Evolutionary conservation across 176 grass and related monocot species (phyloP), one percentile per base, ranked within the genome.

Genomic region (Pontederia crassipes): DNA sequence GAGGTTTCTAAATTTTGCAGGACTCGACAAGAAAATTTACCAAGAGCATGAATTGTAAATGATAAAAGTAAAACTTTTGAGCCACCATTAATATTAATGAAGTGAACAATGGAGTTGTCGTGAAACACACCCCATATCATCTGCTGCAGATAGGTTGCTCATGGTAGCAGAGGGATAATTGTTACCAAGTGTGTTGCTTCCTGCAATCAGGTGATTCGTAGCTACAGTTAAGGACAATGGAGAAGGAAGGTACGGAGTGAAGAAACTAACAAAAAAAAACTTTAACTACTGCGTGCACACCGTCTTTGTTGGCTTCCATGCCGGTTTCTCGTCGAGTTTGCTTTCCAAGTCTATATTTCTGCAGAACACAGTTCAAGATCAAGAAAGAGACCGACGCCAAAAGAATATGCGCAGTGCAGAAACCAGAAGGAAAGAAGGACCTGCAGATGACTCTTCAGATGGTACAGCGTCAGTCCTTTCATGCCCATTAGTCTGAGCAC

Each of bases 281-380:
- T 18, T 54, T 0, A 63, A 20, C 28, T 45, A 35, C 26, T 26
- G 12, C 14, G 2, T n/a, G n/a, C n/a, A 54, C 76, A 88, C 89
- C 78, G 28, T 60, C 75, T 87, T 74, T 82, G 75, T 55, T 80
- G 55, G 74, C 59, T 66, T 86, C 83, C 62, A 80, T 28, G 54
- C 66, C 72, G 45, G 75, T 61, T 20, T 96, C 91, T 72, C 80
- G 86, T 54, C 77, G 72, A 64, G 74, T 75, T 78, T 84, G 86
- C 66, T 90, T 87, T 72, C 86, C 91, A 20, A 96, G 76, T 56
- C 91, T 88, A 75, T 96, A 96, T 79, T 96, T 96, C 91, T 96
- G 77, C 48, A 5, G 10, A 17, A 9, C 9, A 49, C 3, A 8
- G 49, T 29, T 15, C 16, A 27, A 55, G 8, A 48, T 48, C 40